A percentile compares a stretch with the other conserved stretches of the same genome.
Evolutionary conservation across 805 yeast species (phyloP).

Genomic region (Helenozyma rhizophorensis): DNA sequence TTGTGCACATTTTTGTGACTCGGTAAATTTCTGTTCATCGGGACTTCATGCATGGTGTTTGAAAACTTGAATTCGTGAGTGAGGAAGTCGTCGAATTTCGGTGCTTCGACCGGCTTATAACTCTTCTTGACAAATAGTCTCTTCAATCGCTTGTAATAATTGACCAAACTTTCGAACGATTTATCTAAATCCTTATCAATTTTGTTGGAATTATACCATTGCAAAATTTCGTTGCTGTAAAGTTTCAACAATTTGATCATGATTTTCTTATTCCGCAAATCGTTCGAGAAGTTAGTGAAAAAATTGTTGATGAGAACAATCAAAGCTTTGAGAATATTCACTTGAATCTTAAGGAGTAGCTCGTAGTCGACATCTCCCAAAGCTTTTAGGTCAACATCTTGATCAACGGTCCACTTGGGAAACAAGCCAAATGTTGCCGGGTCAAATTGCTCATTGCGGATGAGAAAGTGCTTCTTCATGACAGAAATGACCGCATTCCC

Average conservation of each 20-base stretch:
- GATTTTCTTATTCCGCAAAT: constrained; percentile 51
- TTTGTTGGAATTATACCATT: constrained; percentile 43
- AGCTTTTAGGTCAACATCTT: constrained; percentile 31
- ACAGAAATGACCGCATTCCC: constrained; percentile 43
- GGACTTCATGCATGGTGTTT: constrained; percentile 41
- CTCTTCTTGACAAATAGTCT: constrained; percentile 65
- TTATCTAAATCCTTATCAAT: constrained; percentile 31
- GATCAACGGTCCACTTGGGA: constrained; percentile 58
- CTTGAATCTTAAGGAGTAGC: constrained; percentile 70
- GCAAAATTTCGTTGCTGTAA: constrained; percentile 62
- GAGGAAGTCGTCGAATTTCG: constrained; percentile 35
- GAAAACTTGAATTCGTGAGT: constrained; percentile 40
- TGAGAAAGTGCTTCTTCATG: constrained; percentile 29
- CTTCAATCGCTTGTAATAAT: constrained; percentile 60
- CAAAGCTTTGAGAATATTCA: constrained; percentile 75
- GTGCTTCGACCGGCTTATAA: constrained; percentile 53
- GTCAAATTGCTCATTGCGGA: constrained; percentile 10
- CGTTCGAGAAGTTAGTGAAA: constrained; percentile 71
- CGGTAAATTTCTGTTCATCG: constrained; percentile 43
- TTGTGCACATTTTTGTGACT: constrained; percentile 41
- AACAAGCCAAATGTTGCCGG: constrained; percentile 22
- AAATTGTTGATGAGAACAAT: constrained; percentile 67
- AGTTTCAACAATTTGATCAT: constrained; percentile 62
- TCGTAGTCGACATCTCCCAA: constrained; percentile 56
- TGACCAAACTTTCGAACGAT: constrained; percentile 37